Evolutionary conservation across 495 filamentous ascomycete species (phyloP), one percentile per base, ranked within the genome.

Genomic region (Aspergillus cristatus): DNA sequence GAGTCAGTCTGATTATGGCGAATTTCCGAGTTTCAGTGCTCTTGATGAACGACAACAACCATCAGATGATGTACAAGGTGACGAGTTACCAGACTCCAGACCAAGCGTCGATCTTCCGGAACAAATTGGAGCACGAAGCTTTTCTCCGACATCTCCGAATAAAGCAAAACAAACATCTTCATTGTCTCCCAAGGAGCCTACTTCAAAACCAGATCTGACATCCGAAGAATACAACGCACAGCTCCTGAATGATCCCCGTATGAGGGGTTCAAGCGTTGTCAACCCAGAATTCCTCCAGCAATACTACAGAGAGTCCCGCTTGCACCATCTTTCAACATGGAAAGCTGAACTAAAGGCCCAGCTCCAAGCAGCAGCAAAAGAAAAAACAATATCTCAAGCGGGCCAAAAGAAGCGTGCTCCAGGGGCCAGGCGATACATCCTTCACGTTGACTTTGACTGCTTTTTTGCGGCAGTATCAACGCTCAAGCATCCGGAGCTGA

Each of bases 391-490:
- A 3, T 75, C 75, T 14, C 75, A 76, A 38, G 68, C 54, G 34
- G 31, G 46, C 3, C 57, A 55, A 14, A 57, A 62, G 36, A 81
- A 74, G 41, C 55, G 58, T 22, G 53, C 65, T 0, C 58, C 74
- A 25, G 81, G 83, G 1, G 62, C 79, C 15, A 68, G 91, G 40
- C 63, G 84, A 43, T 98, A 96, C 45, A 75, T 98, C 33, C 74
- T 98, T 45, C 91, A 98, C 53, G 85, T 97, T 20, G 91, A 98
- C 51, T 97, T 97, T 51, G 91, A 98, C 56, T 87, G 84, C 54
- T 98, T 98, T 61, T 98, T 98, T 56, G 94, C 87, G 28, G 86
- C 91, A 0, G 87, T 97, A 1, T 94, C 90, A 0, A 71, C 90
- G 13, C 67, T 75, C 28, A 90, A 89, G 43, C 64, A 71, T 15